These are phyloP conservation scores for Vanrija sp. DNA, from an alignment of 1,284 basidiomycete genomes.

Conservation along the genomic window DNA sequence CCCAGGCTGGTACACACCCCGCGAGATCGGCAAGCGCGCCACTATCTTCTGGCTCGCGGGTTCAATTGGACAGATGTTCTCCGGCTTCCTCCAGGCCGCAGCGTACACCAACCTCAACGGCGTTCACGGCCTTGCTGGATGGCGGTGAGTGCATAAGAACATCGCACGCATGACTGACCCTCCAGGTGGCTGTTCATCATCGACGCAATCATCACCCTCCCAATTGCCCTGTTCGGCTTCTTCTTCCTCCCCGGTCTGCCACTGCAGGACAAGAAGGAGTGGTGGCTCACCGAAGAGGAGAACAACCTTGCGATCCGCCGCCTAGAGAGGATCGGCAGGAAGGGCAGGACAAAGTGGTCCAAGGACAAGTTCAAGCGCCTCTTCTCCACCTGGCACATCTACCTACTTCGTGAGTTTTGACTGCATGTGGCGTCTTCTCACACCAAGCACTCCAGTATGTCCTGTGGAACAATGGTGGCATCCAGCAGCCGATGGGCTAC, in stretches of 20 bases:
- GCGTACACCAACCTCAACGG: slow-evolving; percentile 38
- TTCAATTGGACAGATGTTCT: slow-evolving; percentile 33
- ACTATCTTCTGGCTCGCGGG: slow-evolving; percentile 41
- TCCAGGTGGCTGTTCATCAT: slow-evolving; percentile 19
- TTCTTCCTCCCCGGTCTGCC: slow-evolving; percentile 39
- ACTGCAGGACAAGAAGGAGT: slow-evolving; percentile 22
- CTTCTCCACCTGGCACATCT: slow-evolving; percentile 36
- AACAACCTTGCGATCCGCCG: slow-evolving; percentile 26
- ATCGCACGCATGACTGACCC: not conserved
- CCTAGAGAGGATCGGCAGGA: slow-evolving; percentile 20
- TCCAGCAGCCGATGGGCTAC: slow-evolving; percentile 33
- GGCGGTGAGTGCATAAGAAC: slow-evolving; percentile 21
- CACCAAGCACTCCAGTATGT: slow-evolving; percentile 28
- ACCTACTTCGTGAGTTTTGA: slow-evolving; percentile 28
- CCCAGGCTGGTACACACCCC: slow-evolving; percentile 39
- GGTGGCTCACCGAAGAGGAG: slow-evolving; percentile 31
- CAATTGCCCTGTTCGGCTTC: slow-evolving; percentile 38
- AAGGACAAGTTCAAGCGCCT: slow-evolving; percentile 19
- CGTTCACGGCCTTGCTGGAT: slow-evolving; percentile 32
- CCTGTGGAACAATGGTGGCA: slow-evolving; percentile 31
- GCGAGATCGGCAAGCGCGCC: slow-evolving; percentile 39
- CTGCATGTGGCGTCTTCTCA: not conserved
- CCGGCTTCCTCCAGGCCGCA: slow-evolving; percentile 39
- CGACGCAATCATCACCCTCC: slow-evolving; percentile 38
- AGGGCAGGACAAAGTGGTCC: slow-evolving; percentile 23